Evolutionary conservation across 1,284 basidiomycete genomes (phyloP).

Genomic region (Stereum hirsutum): DNA sequence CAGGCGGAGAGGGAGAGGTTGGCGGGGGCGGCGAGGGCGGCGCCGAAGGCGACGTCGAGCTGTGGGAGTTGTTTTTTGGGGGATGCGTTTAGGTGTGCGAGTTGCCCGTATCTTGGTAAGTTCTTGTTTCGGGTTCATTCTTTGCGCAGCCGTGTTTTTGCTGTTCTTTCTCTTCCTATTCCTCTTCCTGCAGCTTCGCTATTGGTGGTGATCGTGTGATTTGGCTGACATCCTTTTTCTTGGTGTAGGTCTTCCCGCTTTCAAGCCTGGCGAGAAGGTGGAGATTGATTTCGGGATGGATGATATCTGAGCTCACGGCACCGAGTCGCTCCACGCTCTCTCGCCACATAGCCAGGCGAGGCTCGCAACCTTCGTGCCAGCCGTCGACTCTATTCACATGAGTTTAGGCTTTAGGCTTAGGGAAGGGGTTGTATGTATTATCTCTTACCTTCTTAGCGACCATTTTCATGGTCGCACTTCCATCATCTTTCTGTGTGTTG

Average conservation of each 20-base stretch:
- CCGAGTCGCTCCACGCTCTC: too few species aligned
- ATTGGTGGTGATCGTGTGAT: background rate
- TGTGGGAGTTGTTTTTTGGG: slow-evolving; percentile 98
- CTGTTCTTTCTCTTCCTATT: slow-evolving; percentile 1
- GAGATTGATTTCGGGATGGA: slow-evolving; percentile 83
- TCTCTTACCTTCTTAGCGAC: background rate
- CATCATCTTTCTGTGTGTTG: background rate
- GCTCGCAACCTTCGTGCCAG: too few species aligned
- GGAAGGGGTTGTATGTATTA: too few species aligned
- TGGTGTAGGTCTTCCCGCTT: slow-evolving; percentile 76
- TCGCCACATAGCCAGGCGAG: too few species aligned
- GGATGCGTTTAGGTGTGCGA: slow-evolving; percentile 93
- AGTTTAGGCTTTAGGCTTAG: too few species aligned
- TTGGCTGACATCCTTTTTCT: slow-evolving; percentile 6
- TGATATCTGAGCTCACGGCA: slow-evolving; percentile 57
- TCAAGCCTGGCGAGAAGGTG: slow-evolving; percentile 97
- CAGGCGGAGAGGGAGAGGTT: slow-evolving; percentile 57
- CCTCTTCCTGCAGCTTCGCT: background rate
- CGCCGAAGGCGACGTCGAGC: slow-evolving; percentile 85
- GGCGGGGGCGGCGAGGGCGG: slow-evolving; percentile 51
- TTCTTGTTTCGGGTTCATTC: too few species aligned
- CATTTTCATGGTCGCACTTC: background rate
- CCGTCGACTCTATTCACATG: too few species aligned
- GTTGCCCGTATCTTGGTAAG: slow-evolving; percentile 93
- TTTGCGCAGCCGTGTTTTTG: too few species aligned